phyloP scores from a whole-genome alignment of 768 basidiomycete genomes.

The Suillus discolor region DNA sequence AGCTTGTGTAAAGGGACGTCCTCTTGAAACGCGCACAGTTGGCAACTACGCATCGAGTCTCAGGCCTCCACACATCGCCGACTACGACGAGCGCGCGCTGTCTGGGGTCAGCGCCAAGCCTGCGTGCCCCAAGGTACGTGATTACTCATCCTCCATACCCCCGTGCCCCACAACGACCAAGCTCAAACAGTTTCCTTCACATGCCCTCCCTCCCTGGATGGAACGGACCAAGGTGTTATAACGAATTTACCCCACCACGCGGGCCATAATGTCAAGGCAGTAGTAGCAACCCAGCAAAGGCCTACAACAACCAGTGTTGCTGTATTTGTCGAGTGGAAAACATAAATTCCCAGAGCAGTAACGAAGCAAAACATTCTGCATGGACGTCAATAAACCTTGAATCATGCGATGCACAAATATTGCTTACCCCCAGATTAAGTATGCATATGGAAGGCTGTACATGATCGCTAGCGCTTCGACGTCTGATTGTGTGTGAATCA shows the following conservation, averaged over 20 bases:
- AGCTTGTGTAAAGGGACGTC: slow-evolving; percentile 39
- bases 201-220: neutral
- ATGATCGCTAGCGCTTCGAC: slow-evolving; percentile 33
- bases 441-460: slow-evolving; percentile 35
- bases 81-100: too few species aligned
- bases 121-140: too few species aligned
- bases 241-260: neutral
- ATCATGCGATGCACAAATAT: neutral
- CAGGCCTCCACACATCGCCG: too few species aligned
- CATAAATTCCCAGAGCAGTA: slow-evolving; percentile 6
- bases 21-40: slow-evolving; percentile 19
- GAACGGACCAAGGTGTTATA: neutral
- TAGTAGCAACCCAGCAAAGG: slow-evolving; percentile 6
- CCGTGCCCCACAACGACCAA: too few species aligned
- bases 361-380: slow-evolving; percentile 15
- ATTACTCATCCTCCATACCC: too few species aligned
- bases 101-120: too few species aligned
- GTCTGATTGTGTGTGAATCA: slow-evolving; percentile 18
- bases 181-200: neutral
- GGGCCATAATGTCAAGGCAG: slow-evolving; percentile 8
- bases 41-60: slow-evolving; percentile 19
- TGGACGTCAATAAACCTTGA: neutral
- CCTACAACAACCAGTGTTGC: neutral
- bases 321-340: neutral
- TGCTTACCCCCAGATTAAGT: slow-evolving; percentile 32